These are phyloP conservation scores for Phytophthora pseudosyringae DNA, from an alignment of 352 stramenopile species.

Conservation along the genomic window DNA sequence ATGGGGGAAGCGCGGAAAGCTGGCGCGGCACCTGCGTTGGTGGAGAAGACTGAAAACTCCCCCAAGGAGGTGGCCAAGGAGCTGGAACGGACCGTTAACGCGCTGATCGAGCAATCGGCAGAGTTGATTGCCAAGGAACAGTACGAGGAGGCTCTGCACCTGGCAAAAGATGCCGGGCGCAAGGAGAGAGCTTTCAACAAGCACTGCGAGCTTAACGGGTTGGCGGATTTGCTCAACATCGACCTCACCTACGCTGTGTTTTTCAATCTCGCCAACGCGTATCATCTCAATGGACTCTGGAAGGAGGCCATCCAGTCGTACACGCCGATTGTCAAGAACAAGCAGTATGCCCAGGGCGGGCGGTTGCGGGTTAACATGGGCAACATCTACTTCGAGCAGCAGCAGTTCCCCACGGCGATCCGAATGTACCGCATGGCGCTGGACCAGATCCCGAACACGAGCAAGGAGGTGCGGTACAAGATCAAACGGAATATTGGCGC, in stretches of 20 bases:
- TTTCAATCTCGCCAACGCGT: constrained; percentile 95
- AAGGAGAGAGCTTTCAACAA: constrained; percentile 93
- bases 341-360: constrained; percentile 92
- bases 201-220: constrained; percentile 87
- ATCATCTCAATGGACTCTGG: constrained; percentile 94
- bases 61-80: constrained; percentile 93
- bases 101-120: constrained; percentile 92
- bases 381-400: constrained; percentile 97
- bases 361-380: constrained; percentile 97
- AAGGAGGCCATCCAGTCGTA: constrained; percentile 96
- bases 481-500: constrained; percentile 98
- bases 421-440: constrained; percentile 98
- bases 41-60: constrained; percentile 93
- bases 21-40: constrained; percentile 77
- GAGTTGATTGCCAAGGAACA: constrained; percentile 77
- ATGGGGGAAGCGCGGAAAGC: constrained; percentile 87
- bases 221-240: constrained; percentile 92
- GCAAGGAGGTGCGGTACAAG: constrained; percentile 95
- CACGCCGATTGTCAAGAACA: constrained; percentile 96
- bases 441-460: constrained; percentile 95
- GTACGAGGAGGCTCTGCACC: constrained; percentile 87
- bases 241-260: constrained; percentile 95
- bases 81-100: constrained; percentile 92
- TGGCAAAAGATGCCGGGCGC: constrained; percentile 85
- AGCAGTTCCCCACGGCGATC: constrained; percentile 94